Conservation (phyloP, 257 asterid genomes). For the Solanum habrochaites region DNA sequence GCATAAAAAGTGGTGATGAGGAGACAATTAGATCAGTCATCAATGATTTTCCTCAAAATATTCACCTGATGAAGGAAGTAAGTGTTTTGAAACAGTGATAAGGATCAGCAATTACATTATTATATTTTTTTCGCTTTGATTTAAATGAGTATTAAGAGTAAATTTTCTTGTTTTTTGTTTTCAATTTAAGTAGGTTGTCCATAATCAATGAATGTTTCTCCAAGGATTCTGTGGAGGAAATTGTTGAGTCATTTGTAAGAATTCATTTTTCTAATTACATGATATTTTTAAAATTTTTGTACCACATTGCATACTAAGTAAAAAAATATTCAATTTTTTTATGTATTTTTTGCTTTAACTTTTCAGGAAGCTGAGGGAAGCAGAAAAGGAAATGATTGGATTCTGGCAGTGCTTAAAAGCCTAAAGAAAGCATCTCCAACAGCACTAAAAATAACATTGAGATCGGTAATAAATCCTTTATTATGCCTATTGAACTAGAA, state of each 20-base stretch:
- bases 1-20: neutral
- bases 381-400: too few species aligned
- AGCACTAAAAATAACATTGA: neutral
- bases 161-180: neutral
- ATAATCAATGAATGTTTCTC: neutral
- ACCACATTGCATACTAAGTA: neutral
- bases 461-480: neutral
- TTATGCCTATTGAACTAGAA: too few species aligned
- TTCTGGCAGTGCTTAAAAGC: neutral
- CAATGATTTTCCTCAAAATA: neutral
- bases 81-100: too few species aligned
- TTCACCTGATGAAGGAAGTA: neutral
- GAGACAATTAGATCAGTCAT: neutral
- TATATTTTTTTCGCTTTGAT: too few species aligned
- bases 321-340: too few species aligned
- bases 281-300: neutral
- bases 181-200: neutral
- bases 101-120: too few species aligned
- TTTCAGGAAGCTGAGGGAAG: too few species aligned
- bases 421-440: neutral
- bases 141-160: neutral
- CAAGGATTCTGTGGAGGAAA: neutral
- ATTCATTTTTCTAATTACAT: too few species aligned
- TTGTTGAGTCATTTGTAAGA: neutral
- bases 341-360: too few species aligned